Percentiles rank a stretch among this genome's conserved stretches.
Conservation (phyloP, 176 grass and related monocot species). For the Eragrostis curvula region DNA sequence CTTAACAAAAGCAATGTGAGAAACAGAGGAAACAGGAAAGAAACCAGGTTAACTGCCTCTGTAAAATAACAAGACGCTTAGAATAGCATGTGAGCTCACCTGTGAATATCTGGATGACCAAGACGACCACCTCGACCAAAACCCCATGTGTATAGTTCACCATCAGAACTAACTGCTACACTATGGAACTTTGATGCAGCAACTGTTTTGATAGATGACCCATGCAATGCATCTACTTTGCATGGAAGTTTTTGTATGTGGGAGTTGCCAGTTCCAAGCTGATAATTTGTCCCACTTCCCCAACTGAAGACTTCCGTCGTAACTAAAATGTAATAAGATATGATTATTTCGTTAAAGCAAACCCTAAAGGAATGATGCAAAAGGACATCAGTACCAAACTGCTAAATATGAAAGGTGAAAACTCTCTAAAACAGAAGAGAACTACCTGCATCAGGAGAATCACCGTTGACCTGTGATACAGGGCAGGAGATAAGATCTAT, state of each 20-base stretch:
- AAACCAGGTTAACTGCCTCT: slow-evolving; percentile 1
- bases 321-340: slow-evolving; percentile 66
- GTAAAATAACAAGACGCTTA: background rate
- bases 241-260: slow-evolving; percentile 98
- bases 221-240: slow-evolving; percentile 96
- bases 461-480: slow-evolving; percentile 70
- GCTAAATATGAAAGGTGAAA: slow-evolving; percentile 30
- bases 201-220: slow-evolving; percentile 72
- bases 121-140: slow-evolving; percentile 95
- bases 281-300: slow-evolving; percentile 99
- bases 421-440: slow-evolving; percentile 34
- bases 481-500: slow-evolving; percentile 89
- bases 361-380: slow-evolving; percentile 43
- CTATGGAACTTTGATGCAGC: slow-evolving; percentile 96
- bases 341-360: slow-evolving; percentile 36
- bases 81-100: slow-evolving; percentile 45
- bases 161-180: slow-evolving; percentile 83
- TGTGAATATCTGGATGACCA: slow-evolving; percentile 95
- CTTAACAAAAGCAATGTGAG: background rate
- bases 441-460: slow-evolving; percentile 76
- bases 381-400: slow-evolving; percentile 13
- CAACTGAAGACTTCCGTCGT: slow-evolving; percentile 93
- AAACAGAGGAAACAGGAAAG: background rate
- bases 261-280: slow-evolving; percentile 95
- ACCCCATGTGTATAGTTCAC: slow-evolving; percentile 97